Base-by-base conservation (phyloP, 805 yeast genomes). In the Barnettozyma vustinii region DNA sequence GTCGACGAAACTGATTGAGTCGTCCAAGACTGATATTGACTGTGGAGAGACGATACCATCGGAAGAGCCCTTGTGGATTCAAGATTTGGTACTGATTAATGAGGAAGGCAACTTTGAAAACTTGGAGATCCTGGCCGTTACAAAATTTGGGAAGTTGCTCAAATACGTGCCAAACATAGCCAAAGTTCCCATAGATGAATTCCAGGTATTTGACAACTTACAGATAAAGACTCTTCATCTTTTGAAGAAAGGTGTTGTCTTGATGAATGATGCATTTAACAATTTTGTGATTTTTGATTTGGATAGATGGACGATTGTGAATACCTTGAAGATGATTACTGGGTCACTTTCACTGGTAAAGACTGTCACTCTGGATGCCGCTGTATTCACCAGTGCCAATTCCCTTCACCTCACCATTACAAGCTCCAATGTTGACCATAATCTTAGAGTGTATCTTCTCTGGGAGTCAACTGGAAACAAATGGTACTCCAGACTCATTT, bases 61-160 rank as follows among this genome's bases (percentile, higher is more conserved):
- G 33, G 32, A 52, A n/a, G 62, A 56, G 10, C 55, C 61, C 2
- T 7, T 54, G 4, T 60, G 64, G 64, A 45, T 60, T 2, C 59
- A 57, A 21, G 59, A 60, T 30, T 54, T 58, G 16, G 46, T 50
- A 5, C 7, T 57, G 3, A 18, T 42, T 1, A 48, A 52, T 20
- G 27, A 44, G 9, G 48, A 45, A n/a, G 21, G 32, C 6, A 45
- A 40, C n/a, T 37, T 27, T n/a, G 48, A 45, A 10, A 52, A 49
- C 5, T 43, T 45, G 33, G 48, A 49, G 20, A 46, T 60, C 20
- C 42, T 58, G 30, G 61, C 59, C 13, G 57, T 51, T 4, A 53
- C 63, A 9, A 46, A 61, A 33, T 60, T 59, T 50, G 64, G 64
- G 1, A 50, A 55, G 36, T 21, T 60, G 9, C 26, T 55, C 32